A percentile compares a stretch with the other conserved stretches of the same genome.
Evolutionary conservation across 2,329 filamentous ascomycete species (phyloP).

Genomic region (Fusarium sp.): DNA sequence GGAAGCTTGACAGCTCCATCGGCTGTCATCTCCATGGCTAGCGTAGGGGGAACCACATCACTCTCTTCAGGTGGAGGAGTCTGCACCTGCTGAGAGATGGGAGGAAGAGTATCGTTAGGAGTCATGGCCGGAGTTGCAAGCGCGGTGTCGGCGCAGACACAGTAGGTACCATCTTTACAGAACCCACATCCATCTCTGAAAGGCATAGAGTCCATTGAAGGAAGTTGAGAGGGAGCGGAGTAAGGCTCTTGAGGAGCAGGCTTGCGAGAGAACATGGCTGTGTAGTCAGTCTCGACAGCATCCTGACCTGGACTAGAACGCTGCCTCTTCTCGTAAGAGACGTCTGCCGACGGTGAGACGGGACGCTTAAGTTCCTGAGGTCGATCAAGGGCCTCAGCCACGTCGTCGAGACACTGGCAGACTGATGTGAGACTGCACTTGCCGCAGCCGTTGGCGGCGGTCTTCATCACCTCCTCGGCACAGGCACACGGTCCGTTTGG

Average conservation of each 20-base stretch:
- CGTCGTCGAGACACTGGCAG: constrained; percentile 76
- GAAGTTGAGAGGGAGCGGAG: constrained; percentile 55
- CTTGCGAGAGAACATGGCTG: constrained; percentile 72
- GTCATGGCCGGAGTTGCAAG: constrained; percentile 59
- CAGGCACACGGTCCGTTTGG: constrained; percentile 70
- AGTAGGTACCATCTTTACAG: constrained; percentile 86
- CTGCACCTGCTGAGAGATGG: constrained; percentile 64
- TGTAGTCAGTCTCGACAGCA: constrained; percentile 81
- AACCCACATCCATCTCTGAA: constrained; percentile 83
- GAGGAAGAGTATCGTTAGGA: constrained; percentile 58
- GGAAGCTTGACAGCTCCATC: constrained; percentile 75
- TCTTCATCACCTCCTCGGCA: constrained; percentile 70
- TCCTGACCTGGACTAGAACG: constrained; percentile 68
- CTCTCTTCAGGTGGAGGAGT: constrained; percentile 74
- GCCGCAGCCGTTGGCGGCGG: constrained; percentile 72
- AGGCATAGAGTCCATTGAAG: constrained; percentile 57
- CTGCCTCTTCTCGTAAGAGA: constrained; percentile 69
- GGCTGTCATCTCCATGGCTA: constrained; percentile 72
- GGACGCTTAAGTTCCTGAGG: constrained; percentile 64
- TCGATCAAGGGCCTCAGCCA: constrained; percentile 64
- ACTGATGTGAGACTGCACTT: constrained; percentile 74
- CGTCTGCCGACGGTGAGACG: constrained; percentile 60
- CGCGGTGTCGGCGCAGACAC: constrained; percentile 80
- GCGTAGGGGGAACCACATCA: constrained; percentile 62
- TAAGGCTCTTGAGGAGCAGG: constrained; percentile 50